These are phyloP conservation scores for Aureobasidium sp. DNA, from an alignment of 2,329 filamentous ascomycete genomes.

Conservation along the genomic window DNA sequence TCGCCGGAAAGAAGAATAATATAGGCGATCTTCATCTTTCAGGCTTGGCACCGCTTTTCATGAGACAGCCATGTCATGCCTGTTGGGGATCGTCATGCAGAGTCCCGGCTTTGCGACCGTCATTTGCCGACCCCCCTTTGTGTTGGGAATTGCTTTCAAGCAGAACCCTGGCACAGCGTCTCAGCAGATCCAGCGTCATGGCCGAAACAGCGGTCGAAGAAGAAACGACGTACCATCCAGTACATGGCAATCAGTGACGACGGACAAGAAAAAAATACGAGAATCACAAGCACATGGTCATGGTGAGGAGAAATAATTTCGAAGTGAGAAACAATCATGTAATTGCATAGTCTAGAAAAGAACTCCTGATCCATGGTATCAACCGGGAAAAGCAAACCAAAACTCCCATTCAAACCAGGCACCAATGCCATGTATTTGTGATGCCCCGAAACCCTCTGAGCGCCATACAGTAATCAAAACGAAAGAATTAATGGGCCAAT, in stretches of 20 bases:
- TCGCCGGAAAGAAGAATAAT: not conserved
- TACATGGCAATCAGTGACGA: not conserved
- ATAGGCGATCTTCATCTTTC: conserved; percentile 6
- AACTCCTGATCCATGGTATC: conserved; percentile 16
- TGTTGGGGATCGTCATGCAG: not conserved
- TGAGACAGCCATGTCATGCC: conserved; percentile 13
- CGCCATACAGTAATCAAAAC: not conserved
- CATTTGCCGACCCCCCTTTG: conserved; percentile 8
- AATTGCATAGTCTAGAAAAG: conserved; percentile 8
- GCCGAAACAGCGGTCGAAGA: not conserved
- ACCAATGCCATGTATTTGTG: conserved; percentile 3
- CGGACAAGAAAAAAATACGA: not conserved
- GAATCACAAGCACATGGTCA: not conserved
- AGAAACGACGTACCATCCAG: not conserved
- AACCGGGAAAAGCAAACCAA: conserved; percentile 10
- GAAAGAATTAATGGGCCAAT: conserved; percentile 12
- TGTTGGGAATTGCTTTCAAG: not conserved
- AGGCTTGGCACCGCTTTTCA: not conserved
- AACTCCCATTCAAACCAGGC: conserved; percentile 9
- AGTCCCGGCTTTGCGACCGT: not conserved
- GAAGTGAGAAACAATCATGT: not conserved
- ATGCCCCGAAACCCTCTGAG: not conserved
- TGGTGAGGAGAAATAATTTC: not conserved
- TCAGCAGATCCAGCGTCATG: not conserved
- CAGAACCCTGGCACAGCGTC: not conserved